Percentiles rank a stretch among this genome's conserved stretches.
Conservation (phyloP, 1,139 yeast genomes). For the Candida dubliniensis region DNA sequence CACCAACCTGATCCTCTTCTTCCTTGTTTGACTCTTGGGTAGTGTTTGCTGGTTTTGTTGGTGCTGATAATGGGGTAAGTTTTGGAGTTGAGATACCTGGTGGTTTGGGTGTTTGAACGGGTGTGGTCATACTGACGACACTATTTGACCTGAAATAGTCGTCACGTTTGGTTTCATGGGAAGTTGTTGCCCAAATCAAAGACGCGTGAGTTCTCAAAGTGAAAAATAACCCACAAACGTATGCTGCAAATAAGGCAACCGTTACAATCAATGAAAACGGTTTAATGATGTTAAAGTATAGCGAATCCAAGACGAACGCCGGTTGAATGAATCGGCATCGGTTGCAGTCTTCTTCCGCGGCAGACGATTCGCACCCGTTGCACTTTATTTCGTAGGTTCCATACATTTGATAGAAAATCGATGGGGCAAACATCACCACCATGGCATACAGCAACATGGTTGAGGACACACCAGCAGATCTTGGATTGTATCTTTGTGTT, state of each 20-base stretch:
- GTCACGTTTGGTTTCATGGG: slow-evolving; percentile 33
- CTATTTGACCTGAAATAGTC: slow-evolving; percentile 35
- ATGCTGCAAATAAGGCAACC: slow-evolving; percentile 74
- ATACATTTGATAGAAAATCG: slow-evolving; percentile 84
- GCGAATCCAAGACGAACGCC: slow-evolving; percentile 59
- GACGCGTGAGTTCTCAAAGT: slow-evolving; percentile 96
- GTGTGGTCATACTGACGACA: slow-evolving; percentile 30
- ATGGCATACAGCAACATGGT: slow-evolving; percentile 92
- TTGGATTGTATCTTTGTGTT: slow-evolving; percentile 93
- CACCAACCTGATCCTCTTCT: slow-evolving; percentile 45
- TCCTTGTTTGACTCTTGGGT: slow-evolving; percentile 11
- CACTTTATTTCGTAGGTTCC: slow-evolving; percentile 86
- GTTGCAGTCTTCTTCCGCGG: slow-evolving; percentile 47
- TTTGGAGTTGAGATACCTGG: slow-evolving; percentile 7
- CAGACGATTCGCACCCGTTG: slow-evolving; percentile 37
- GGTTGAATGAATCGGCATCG: slow-evolving; percentile 83
- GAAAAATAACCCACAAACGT: slow-evolving; percentile 87
- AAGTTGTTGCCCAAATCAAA: slow-evolving; percentile 77
- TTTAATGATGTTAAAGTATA: slow-evolving; percentile 65
- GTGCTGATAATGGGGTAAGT: slow-evolving; percentile 15
- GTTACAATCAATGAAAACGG: slow-evolving; percentile 88
- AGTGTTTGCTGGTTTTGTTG: slow-evolving; percentile 2
- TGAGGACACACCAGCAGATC: slow-evolving; percentile 95
- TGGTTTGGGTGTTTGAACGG: slow-evolving; percentile 23
- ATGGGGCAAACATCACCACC: slow-evolving; percentile 91